These are phyloP conservation scores for Pseudogymnoascus sp. DNA, from an alignment of 2,329 filamentous ascomycete genomes.

Conservation along the genomic window DNA sequence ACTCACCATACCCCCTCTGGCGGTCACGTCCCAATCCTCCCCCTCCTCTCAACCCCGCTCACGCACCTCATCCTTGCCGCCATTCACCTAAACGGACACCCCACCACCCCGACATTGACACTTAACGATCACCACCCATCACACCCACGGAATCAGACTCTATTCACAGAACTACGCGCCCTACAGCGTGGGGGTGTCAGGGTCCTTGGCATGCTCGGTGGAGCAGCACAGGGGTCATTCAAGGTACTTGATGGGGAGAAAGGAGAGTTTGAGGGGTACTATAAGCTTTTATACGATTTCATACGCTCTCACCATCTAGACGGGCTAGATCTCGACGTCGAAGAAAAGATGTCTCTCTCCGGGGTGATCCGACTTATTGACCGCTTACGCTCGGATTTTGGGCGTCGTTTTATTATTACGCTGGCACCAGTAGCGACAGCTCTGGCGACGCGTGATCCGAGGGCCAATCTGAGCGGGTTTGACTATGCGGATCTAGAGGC, in stretches of 20 bases:
- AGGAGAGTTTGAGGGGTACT: conserved; percentile 63
- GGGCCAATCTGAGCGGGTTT: conserved; percentile 72
- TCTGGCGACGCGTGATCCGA: conserved; percentile 46
- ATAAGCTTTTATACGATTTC: conserved; percentile 59
- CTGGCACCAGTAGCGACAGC: conserved; percentile 77
- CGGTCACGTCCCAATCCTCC: conserved; percentile 52
- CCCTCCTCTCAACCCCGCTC: conserved; percentile 49
- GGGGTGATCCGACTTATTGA: conserved; percentile 63
- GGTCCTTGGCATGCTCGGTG: conserved; percentile 80
- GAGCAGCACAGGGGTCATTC: conserved; percentile 71
- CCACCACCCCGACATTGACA: conserved; percentile 67
- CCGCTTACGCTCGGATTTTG: conserved; percentile 62
- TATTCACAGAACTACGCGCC: conserved; percentile 72
- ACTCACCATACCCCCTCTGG: conserved; percentile 50
- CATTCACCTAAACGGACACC: conserved; percentile 68
- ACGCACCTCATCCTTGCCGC: conserved; percentile 85
- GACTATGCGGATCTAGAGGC: conserved; percentile 69
- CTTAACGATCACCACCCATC: conserved; percentile 73
- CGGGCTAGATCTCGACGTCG: conserved; percentile 71
- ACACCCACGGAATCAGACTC: conserved; percentile 57
- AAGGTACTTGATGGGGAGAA: conserved; percentile 38
- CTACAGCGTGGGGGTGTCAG: conserved; percentile 69
- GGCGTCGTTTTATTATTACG: conserved; percentile 64
- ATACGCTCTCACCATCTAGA: conserved; percentile 56
- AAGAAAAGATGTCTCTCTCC: conserved; percentile 63